These are phyloP conservation scores for Clausena lansium DNA, from an alignment of 345 rosid species.

Conservation along the genomic window DNA sequence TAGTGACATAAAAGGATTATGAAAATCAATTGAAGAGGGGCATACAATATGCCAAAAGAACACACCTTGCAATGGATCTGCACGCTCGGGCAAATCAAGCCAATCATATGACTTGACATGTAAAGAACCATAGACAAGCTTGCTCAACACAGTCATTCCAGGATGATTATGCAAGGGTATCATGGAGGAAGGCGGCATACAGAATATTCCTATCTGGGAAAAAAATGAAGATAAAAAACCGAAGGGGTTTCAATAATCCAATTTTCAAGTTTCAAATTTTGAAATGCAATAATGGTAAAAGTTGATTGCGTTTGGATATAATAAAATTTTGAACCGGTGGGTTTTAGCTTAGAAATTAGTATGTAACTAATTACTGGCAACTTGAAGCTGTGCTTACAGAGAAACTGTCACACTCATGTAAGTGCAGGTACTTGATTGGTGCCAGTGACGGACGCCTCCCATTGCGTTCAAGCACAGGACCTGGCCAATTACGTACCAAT, in stretches of 20 bases:
- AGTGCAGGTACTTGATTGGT: slow-evolving; percentile 76
- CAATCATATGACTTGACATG: slow-evolving; percentile 88
- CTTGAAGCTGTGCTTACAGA: slow-evolving; percentile 59
- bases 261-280: slow-evolving; percentile 2
- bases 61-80: slow-evolving; percentile 67
- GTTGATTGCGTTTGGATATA: slow-evolving; percentile 4
- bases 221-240: slow-evolving; percentile 14
- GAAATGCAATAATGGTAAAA: not conserved
- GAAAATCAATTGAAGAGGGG: not conserved
- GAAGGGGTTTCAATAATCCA: slow-evolving; percentile 2
- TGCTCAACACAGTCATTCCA: slow-evolving; percentile 93
- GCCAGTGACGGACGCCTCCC: slow-evolving; percentile 64
- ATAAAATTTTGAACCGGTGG: not conserved
- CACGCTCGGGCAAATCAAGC: slow-evolving; percentile 54
- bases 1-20: slow-evolving; percentile 4
- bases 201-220: slow-evolving; percentile 88
- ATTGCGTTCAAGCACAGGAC: slow-evolving; percentile 54
- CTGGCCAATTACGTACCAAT: slow-evolving; percentile 62
- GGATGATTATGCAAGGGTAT: slow-evolving; percentile 98
- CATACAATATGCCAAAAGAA: slow-evolving; percentile 8
- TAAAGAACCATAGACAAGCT: slow-evolving; percentile 80
- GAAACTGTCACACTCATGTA: slow-evolving; percentile 91
- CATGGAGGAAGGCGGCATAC: slow-evolving; percentile 85
- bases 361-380: not conserved
- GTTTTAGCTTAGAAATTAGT: not conserved